phyloP scores from a whole-genome alignment of 2,329 filamentous ascomycete genomes.

The Cercospora sp. region DNA sequence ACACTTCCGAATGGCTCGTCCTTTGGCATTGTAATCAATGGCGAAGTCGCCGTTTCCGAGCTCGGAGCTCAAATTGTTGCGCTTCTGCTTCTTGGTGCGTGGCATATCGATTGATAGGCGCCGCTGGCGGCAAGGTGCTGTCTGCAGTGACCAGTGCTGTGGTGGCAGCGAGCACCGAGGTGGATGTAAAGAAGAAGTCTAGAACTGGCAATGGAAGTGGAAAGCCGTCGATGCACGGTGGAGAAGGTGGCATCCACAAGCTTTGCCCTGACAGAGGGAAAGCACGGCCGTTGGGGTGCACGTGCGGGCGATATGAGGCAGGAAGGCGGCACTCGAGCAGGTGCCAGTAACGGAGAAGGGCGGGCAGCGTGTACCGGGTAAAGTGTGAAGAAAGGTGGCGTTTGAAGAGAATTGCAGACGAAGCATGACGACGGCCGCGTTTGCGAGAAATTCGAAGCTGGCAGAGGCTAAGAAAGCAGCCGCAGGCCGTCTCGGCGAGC shows the following conservation, averaged over 20 bases:
- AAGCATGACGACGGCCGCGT: background rate
- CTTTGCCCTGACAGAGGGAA: constrained; percentile 11
- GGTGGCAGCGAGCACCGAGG: background rate
- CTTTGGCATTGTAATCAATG: constrained; percentile 44
- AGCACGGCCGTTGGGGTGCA: background rate
- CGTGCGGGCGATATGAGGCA: background rate
- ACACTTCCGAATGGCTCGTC: constrained; percentile 45
- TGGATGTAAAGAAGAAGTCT: background rate
- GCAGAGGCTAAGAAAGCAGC: background rate
- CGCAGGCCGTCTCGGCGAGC: constrained; percentile 2
- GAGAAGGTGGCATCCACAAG: constrained; percentile 11
- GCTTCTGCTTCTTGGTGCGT: constrained; percentile 23
- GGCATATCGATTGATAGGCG: constrained; percentile 19
- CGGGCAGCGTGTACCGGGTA: background rate
- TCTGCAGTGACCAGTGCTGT: background rate
- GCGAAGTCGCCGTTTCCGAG: constrained; percentile 32
- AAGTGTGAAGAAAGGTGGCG: background rate
- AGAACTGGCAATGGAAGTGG: background rate
- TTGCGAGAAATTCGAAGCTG: background rate
- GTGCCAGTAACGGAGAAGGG: background rate
- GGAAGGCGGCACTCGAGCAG: background rate
- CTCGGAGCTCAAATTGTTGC: constrained; percentile 29
- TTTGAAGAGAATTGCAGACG: background rate
- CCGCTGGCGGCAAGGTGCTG: background rate
- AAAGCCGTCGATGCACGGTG: background rate